Percentiles rank a stretch among this genome's conserved stretches.
These are phyloP conservation scores for Hypoxylon subgilvum DNA, from an alignment of 495 filamentous ascomycete genomes.

Conservation along the genomic window DNA sequence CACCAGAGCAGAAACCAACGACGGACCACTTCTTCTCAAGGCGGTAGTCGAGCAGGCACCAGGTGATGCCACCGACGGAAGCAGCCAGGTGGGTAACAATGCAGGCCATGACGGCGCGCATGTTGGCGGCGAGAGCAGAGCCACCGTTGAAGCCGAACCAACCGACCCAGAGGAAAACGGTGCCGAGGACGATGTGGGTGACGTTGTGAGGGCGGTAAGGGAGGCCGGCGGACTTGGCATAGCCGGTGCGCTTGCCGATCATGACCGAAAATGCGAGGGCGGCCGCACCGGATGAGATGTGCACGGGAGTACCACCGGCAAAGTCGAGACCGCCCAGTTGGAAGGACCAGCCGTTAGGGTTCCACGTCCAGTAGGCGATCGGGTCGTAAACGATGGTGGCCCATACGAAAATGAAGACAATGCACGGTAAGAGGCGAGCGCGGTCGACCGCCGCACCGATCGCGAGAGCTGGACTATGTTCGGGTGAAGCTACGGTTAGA, in stretches of 20 bases:
- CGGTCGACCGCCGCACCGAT: conserved; percentile 82
- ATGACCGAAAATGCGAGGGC: conserved; percentile 83
- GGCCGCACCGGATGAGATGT: conserved; percentile 81
- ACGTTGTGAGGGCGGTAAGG: conserved; percentile 97
- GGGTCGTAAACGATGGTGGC: conserved; percentile 83
- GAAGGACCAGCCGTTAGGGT: conserved; percentile 77
- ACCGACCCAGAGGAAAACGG: conserved; percentile 95
- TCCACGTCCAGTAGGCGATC: conserved; percentile 94
- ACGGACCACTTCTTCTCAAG: conserved; percentile 98
- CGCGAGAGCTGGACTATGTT: conserved; percentile 70
- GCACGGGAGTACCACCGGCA: conserved; percentile 85
- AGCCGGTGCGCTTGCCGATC: conserved; percentile 81
- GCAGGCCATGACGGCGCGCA: conserved; percentile 94
- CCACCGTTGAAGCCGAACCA: conserved; percentile 99
- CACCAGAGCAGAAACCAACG: conserved; percentile 97
- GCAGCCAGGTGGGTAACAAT: conserved; percentile 96
- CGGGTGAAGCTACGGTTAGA: conserved; percentile 10
- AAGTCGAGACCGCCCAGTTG: conserved; percentile 80
- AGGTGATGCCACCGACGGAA: conserved; percentile 84
- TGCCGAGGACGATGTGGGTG: conserved; percentile 93
- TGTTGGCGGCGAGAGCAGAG: conserved; percentile 93
- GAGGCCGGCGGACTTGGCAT: conserved; percentile 72
- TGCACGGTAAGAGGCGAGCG: conserved; percentile 79
- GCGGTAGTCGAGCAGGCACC: conserved; percentile 92
- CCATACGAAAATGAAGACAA: conserved; percentile 90